Conservation (phyloP, 345 rosid genomes). For the Syzygium oleosum region DNA sequence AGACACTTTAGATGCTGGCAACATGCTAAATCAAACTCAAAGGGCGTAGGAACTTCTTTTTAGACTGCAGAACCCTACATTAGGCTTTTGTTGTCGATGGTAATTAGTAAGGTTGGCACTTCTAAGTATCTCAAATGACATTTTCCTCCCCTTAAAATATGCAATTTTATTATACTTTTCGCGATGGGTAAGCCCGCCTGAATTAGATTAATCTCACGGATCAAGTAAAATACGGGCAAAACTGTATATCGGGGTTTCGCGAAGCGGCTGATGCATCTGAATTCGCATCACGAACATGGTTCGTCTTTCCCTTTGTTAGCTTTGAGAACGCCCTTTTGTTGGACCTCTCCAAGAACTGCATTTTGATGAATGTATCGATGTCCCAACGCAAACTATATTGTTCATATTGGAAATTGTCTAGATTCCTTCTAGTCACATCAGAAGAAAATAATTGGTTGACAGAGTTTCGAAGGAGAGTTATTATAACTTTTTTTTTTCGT, state of each 20-base stretch:
- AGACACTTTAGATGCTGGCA: neutral
- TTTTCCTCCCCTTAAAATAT: neutral
- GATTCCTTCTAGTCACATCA: neutral
- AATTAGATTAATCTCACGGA: neutral
- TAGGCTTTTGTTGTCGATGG: neutral
- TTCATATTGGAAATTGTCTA: neutral
- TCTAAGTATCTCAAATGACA: neutral
- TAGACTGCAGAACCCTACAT: neutral
- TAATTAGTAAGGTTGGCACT: neutral
- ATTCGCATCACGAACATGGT: neutral
- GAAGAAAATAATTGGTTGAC: neutral
- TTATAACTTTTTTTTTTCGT: neutral
- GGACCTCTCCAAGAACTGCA: neutral
- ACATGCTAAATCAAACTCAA: neutral
- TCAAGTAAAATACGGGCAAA: neutral
- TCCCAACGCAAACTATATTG: neutral
- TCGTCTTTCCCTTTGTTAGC: neutral
- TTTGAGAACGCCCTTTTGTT: neutral
- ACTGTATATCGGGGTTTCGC: neutral
- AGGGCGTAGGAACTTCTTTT: neutral
- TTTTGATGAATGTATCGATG: neutral
- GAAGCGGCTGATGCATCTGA: neutral
- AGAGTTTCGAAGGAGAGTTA: neutral
- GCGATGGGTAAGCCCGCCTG: neutral
- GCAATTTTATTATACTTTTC: neutral